Percentiles rank a stretch among this genome's conserved stretches.
These are phyloP conservation scores for Collybia nuda DNA, from an alignment of 768 basidiomycete species.

Conservation along the genomic window DNA sequence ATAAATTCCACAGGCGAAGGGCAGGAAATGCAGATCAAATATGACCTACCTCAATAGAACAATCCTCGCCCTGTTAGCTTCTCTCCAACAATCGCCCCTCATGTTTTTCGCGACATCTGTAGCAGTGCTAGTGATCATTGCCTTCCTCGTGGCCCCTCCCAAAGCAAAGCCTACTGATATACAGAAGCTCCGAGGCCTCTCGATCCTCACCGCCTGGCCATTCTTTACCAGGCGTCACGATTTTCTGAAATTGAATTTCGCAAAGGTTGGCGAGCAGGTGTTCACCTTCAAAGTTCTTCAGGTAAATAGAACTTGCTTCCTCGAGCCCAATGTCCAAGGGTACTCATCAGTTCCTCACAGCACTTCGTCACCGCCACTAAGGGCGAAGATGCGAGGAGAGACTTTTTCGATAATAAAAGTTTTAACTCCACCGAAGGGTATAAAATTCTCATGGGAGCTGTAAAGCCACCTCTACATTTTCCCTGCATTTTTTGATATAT, in stretches of 20 bases:
- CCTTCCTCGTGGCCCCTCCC: too few relatives aligned
- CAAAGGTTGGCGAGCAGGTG: not conserved
- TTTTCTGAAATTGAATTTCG: slow-evolving; percentile 3
- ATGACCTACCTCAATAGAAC: too few relatives aligned
- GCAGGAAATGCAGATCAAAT: too few relatives aligned
- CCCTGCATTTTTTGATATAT: not conserved
- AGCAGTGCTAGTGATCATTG: too few relatives aligned
- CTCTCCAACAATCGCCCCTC: too few relatives aligned
- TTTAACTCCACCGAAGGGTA: slow-evolving; percentile 32
- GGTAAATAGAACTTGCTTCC: not conserved
- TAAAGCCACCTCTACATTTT: slow-evolving; percentile 7
- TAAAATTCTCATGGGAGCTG: slow-evolving; percentile 30
- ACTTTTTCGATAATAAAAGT: slow-evolving; percentile 27
- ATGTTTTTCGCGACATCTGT: too few relatives aligned
- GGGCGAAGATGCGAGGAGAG: slow-evolving; percentile 30
- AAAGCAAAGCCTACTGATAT: too few relatives aligned
- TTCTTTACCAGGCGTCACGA: slow-evolving; percentile 4
- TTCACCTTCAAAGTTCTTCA: slow-evolving; percentile 3
- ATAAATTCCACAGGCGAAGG: too few relatives aligned
- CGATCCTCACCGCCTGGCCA: not conserved
- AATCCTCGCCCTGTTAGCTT: too few relatives aligned
- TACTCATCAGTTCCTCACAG: not conserved
- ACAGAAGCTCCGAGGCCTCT: too few relatives aligned
- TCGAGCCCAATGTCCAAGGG: too few relatives aligned
- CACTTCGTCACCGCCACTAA: slow-evolving; percentile 24